These are phyloP conservation scores for Xylariaceae sp. DNA, from an alignment of 2,329 filamentous ascomycete genomes.

Conservation along the genomic window DNA sequence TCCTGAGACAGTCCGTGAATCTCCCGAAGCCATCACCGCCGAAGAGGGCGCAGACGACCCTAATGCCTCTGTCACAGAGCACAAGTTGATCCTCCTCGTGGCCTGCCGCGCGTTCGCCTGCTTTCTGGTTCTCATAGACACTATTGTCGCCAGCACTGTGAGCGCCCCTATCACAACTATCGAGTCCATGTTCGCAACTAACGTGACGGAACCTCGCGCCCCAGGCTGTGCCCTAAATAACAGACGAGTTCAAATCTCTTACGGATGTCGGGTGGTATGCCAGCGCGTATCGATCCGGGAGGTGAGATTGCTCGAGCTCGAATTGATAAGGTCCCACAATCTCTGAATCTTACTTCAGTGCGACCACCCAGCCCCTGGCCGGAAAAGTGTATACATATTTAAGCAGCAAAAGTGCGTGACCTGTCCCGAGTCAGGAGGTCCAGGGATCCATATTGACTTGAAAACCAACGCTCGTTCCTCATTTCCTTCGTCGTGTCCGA, in stretches of 20 bases:
- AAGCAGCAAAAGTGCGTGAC: conserved; percentile 42
- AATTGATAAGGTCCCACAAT: too few relatives aligned
- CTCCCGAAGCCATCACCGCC: too few relatives aligned
- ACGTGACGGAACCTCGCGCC: background rate
- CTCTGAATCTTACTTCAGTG: conserved; percentile 43
- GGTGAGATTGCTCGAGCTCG: background rate
- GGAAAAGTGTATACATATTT: conserved; percentile 49
- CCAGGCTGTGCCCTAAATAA: conserved; percentile 47
- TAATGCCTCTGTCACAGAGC: too few relatives aligned
- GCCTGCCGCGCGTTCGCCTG: conserved; percentile 23
- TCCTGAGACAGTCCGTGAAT: too few relatives aligned
- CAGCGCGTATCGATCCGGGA: conserved; percentile 43
- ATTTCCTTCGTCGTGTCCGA: conserved; percentile 52
- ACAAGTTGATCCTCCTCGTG: conserved; percentile 17
- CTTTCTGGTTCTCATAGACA: conserved; percentile 48
- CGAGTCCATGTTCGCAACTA: too few relatives aligned
- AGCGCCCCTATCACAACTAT: background rate
- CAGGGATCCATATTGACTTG: too few relatives aligned
- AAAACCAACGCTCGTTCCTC: conserved; percentile 37
- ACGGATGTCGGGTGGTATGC: conserved; percentile 56
- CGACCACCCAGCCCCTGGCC: conserved; percentile 46
- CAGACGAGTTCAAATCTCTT: conserved; percentile 49
- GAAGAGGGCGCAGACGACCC: too few relatives aligned
- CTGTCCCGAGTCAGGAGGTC: background rate
- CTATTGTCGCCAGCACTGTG: conserved; percentile 48